Evolutionary conservation across 257 asterid species (phyloP).

Genomic region (Lycium barbarum): DNA sequence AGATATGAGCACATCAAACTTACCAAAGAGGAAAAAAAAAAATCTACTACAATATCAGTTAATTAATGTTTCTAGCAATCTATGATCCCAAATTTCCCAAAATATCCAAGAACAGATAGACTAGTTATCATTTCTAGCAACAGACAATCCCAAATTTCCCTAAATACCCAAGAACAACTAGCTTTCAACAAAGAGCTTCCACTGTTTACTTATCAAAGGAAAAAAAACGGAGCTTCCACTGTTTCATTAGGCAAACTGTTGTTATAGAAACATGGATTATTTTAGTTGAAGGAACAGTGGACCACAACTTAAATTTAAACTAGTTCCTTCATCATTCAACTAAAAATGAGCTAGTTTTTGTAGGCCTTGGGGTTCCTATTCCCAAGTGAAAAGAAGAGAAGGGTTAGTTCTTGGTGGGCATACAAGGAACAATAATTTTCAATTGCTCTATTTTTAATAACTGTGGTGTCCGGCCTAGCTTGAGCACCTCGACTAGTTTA

Average conservation of each 20-base stretch:
- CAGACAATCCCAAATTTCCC: background rate
- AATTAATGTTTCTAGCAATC: background rate
- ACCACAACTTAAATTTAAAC: background rate
- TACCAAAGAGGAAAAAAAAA: background rate
- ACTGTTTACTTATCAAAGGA: background rate
- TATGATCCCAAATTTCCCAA: background rate
- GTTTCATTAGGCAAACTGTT: background rate
- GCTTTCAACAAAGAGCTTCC: constrained; percentile 7
- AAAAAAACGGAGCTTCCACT: background rate
- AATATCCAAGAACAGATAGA: background rate
- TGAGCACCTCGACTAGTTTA: no score
- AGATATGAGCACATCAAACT: constrained; percentile 10
- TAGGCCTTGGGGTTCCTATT: background rate
- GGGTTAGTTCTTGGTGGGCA: background rate
- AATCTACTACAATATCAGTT: background rate
- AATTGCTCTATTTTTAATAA: no score
- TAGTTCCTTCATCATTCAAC: background rate
- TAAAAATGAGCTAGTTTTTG: background rate
- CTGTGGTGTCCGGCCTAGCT: no score
- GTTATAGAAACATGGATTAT: background rate
- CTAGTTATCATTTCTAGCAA: constrained; percentile 3
- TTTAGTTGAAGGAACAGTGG: constrained; percentile 3
- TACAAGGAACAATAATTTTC: background rate
- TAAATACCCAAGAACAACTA: background rate
- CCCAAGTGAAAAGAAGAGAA: background rate